A percentile compares a stretch with the other conserved stretches of the same genome.
Evolutionary conservation across 192 early-diverging fungal genomes (phyloP).

Genomic region (Entophlyctis helioformis): DNA sequence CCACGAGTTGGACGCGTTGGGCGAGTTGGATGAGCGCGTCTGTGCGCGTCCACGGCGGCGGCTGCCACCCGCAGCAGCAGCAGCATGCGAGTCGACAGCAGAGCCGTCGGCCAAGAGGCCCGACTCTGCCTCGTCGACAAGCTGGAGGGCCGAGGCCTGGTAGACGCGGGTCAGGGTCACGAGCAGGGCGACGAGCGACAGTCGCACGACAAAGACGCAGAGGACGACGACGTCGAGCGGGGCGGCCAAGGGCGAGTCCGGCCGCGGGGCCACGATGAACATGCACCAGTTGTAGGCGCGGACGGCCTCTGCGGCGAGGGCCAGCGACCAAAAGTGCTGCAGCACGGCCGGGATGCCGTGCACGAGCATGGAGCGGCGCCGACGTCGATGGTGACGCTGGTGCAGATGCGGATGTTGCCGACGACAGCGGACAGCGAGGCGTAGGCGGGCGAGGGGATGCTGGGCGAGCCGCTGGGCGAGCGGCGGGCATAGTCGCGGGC

Average conservation of each 20-base stretch:
- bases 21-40: constrained; percentile 5
- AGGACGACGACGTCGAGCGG: background rate
- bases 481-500: background rate
- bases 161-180: too few species aligned
- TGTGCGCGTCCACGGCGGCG: background rate
- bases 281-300: constrained; percentile 31
- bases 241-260: background rate
- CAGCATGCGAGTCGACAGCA: constrained; percentile 6
- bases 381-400: too few species aligned
- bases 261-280: constrained; percentile 5
- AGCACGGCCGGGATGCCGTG: constrained; percentile 4
- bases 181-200: constrained; percentile 8
- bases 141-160: too few species aligned
- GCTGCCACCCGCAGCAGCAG: constrained; percentile 4
- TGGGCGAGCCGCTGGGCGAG: too few species aligned
- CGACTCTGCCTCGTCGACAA: too few species aligned
- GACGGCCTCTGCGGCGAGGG: constrained; percentile 25
- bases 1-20: constrained; percentile 22
- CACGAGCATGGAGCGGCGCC: too few species aligned
- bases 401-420: too few species aligned
- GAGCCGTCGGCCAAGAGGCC: too few species aligned
- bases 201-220: background rate
- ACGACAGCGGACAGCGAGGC: too few species aligned
- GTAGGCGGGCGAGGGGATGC: too few species aligned
- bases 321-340: constrained; percentile 30